Evolutionary conservation across 345 rosid genomes (phyloP), one percentile per base, ranked within the genome.

Genomic region (Euclidium syriacum): DNA sequence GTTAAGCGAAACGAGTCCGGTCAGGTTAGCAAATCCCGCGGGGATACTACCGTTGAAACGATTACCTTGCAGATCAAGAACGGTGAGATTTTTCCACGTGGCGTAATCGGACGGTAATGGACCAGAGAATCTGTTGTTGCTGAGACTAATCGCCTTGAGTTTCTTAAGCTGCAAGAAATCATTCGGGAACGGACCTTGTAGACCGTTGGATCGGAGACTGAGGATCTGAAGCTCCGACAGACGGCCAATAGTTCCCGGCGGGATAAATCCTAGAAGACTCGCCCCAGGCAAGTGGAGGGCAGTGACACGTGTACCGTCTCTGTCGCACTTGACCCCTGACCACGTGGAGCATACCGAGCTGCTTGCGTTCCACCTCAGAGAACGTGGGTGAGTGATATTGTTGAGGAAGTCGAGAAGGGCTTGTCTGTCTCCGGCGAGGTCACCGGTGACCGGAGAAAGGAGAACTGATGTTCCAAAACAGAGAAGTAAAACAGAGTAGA

Each of bases 121-220:
- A 18, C 96, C 95, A 1, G 87, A 76, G 27, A 92, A 73, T 23
- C 59, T 62, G 80, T 92, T 92, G 72, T 50, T 72, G 27, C 85
- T 84, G 27, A 92, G 86, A 67, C 77, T 75, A 35, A 92, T 73
- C 4, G 70, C 57, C 20, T 84, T 81, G 66, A 92, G 67, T 70
- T 80, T 89, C 73, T 60, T 63, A 24, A 92, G 83, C 64, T 76
- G 75, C 19, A 70, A 71, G 41, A 92, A 78, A 75, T 92, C 97
- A 7, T 56, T 43, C 14, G 95, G 97, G 72, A 87, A 81, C 2
- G 78, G 39, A 30, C 96, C 99, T 14, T 70, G 78, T 18, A 94
- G 61, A 41, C 77, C 64, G 73, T 90, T 94, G 69, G 88, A 82
- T 77, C 95, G 74, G 27, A 94, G 95, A 74, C 88, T 85, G 27